phyloP scores from a whole-genome alignment of 257 asterid genomes.

The Fraxinus anomala region DNA sequence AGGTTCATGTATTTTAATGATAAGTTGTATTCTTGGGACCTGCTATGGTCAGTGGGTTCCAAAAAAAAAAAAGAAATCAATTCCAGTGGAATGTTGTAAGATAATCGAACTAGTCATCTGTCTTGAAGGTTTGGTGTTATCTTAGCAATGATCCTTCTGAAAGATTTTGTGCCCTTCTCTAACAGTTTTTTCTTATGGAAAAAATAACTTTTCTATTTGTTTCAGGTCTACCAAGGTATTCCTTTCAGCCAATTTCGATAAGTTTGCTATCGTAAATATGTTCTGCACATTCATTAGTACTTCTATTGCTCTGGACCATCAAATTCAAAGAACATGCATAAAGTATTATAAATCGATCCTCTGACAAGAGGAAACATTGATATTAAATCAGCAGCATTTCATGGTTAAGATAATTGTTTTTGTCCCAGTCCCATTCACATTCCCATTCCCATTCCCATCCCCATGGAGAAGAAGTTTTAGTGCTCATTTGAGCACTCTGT shows the following conservation, averaged over 20 bases:
- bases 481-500: background rate
- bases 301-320: background rate
- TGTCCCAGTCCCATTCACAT: background rate
- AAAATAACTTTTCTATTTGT: background rate
- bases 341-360: background rate
- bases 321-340: background rate
- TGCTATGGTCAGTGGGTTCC: background rate
- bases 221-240: background rate
- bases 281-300: background rate
- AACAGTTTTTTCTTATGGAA: background rate
- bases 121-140: background rate
- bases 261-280: background rate
- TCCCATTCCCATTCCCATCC: background rate
- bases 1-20: background rate
- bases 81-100: background rate
- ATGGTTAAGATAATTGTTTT: background rate
- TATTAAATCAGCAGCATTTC: background rate
- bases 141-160: constrained; percentile 2
- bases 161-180: background rate
- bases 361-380: background rate
- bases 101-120: background rate
- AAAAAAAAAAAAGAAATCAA: background rate
- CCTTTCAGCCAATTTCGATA: background rate
- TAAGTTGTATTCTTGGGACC: background rate
- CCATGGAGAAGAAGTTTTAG: background rate